Evolutionary conservation across 2,329 filamentous ascomycete species (phyloP).

Genomic region (Fusarium globosum): DNA sequence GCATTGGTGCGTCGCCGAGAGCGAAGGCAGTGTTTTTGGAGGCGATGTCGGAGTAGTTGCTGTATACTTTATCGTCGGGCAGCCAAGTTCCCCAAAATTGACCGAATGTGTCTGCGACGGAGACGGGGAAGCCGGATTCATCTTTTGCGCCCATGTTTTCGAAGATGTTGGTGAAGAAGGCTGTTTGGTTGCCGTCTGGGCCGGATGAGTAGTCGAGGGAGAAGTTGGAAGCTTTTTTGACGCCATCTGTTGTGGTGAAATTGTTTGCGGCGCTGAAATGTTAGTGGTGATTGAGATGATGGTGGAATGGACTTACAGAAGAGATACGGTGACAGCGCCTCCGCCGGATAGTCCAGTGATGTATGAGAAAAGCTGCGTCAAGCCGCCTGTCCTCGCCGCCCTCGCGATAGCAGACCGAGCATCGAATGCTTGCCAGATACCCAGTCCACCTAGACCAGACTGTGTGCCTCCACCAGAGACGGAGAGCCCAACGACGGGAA

Average conservation of each 20-base stretch:
- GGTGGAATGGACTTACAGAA: conserved; percentile 21
- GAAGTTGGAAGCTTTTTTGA: conserved; percentile 40
- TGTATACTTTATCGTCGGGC: conserved; percentile 19
- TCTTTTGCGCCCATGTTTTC: conserved; percentile 39
- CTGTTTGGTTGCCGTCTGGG: conserved; percentile 18
- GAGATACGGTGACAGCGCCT: conserved; percentile 41
- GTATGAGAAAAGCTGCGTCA: conserved; percentile 43
- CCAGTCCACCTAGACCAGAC: conserved; percentile 45
- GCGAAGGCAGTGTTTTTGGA: conserved; percentile 22
- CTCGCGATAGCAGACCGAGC: conserved; percentile 33
- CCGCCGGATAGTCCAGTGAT: conserved; percentile 45
- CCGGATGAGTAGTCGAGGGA: conserved; percentile 34
- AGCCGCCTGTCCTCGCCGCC: conserved; percentile 38
- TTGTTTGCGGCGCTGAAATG: conserved; percentile 40
- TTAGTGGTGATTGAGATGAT: rapidly evolving
- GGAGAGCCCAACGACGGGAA: conserved; percentile 41
- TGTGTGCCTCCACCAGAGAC: conserved; percentile 46
- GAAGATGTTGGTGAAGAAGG: conserved; percentile 33
- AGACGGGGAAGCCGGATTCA: conserved; percentile 41
- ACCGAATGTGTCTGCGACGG: conserved; percentile 43
- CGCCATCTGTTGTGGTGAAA: conserved; percentile 33
- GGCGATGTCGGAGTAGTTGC: conserved; percentile 43
- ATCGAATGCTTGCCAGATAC: conserved; percentile 46
- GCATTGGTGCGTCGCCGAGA: conserved; percentile 43
- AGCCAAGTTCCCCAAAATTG: conserved; percentile 45